Percentiles rank a stretch among this genome's conserved stretches.
phyloP scores from a whole-genome alignment of 2,329 filamentous ascomycete genomes.

The Venturia effusa region DNA sequence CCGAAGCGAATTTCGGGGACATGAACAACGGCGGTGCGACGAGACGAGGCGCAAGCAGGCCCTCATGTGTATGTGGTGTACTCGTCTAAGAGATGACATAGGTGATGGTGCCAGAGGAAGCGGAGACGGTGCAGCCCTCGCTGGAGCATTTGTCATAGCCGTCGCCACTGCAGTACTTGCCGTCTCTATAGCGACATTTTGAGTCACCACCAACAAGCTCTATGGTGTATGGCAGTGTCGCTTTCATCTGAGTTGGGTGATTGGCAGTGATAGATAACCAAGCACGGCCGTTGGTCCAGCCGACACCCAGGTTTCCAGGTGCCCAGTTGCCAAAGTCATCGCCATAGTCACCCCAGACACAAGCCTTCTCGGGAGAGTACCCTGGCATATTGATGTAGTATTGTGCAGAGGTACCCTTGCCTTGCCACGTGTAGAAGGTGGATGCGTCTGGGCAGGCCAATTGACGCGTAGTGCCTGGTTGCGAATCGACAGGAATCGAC shows the following conservation, averaged over 20 bases:
- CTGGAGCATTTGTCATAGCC: conserved; percentile 38
- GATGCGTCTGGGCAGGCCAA: conserved; percentile 66
- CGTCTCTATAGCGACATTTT: conserved; percentile 55
- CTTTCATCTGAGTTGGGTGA: conserved; percentile 54
- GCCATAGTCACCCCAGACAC: conserved; percentile 57
- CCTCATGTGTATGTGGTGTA: neutral
- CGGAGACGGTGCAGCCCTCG: conserved; percentile 63
- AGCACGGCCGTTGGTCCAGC: conserved; percentile 56
- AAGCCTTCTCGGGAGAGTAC: conserved; percentile 54
- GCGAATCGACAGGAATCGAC: conserved; percentile 62
- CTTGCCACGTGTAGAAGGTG: conserved; percentile 59
- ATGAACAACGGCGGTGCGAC: neutral
- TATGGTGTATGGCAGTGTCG: conserved; percentile 66
- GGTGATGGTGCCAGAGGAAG: conserved; percentile 1
- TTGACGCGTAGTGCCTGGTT: conserved; percentile 46
- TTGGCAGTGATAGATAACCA: conserved; percentile 85
- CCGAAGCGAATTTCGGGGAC: neutral
- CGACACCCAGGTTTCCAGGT: conserved; percentile 75
- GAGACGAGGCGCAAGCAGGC: neutral
- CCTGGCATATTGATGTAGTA: conserved; percentile 93
- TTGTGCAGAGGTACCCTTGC: conserved; percentile 70
- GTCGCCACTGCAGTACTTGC: conserved; percentile 46
- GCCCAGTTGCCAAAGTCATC: conserved; percentile 91
- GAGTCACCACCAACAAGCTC: conserved; percentile 58
- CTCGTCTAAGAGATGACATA: conserved; percentile 8